Base-by-base conservation (phyloP, 2,329 filamentous ascomycete species). In the Hymenoscyphus occultus region DNA sequence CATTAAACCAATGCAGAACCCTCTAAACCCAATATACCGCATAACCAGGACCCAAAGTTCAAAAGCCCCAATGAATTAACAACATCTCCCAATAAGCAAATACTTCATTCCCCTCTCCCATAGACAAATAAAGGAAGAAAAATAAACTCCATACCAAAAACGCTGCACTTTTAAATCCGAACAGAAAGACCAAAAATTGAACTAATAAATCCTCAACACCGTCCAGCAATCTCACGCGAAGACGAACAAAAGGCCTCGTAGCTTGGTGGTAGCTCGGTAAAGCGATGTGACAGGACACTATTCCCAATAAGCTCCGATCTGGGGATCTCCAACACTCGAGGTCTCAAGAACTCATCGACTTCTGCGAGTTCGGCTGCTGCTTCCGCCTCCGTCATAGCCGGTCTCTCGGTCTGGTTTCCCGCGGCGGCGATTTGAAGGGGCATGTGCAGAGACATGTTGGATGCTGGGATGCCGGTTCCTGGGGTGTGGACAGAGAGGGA, bases 401-500 rank as follows among this genome's bases (percentile, higher is more conserved):
- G 59, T 28, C 61, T 63, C 40, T 39, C 51, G 10, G 58, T 57
- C 19, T 64, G 42, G 58, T 71, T 72, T 39, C 70, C 72, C n/a
- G 67, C 39, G 3, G 72, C 67, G 39, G 69, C 73, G 45, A 76
- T 73, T 28, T 76, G 74, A 3, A 76, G 59, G 12, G 74, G 74
- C 3, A 76, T 62, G 42, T 68, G 70, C 19, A 75, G 62, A 10
- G 64, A 39, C 10, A 73, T 59, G 7, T 80, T 73, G 39, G 77
- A 71, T 70, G 63, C 75, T 76, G 61, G 78, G 75, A 75, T 67
- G 6, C 71, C 73, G 58, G 80, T 75, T 22, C 79, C 79, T 0
- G 82, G 80, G 0, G 82, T 81, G 69, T 84, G 81, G 60, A 85
- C 80, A 3, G 82, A 80, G 28, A 91, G 76, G 14, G 80, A 78